These are phyloP conservation scores for Diaporthe vexans DNA, from an alignment of 2,329 filamentous ascomycete species.

Conservation along the genomic window DNA sequence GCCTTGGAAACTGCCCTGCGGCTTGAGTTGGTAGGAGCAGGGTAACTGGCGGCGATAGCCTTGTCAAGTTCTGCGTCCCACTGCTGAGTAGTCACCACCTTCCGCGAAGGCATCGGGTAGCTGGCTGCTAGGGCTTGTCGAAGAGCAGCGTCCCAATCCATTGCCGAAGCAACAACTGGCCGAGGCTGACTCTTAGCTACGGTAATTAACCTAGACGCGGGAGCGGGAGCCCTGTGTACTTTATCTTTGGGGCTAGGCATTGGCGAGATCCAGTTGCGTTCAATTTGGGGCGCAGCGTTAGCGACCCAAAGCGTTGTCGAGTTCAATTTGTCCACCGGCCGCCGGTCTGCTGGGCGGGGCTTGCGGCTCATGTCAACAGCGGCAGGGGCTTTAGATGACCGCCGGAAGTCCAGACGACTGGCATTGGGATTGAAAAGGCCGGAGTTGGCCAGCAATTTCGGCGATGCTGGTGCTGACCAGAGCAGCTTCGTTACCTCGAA, in stretches of 20 bases:
- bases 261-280: conserved; percentile 49
- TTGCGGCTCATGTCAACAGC: conserved; percentile 50
- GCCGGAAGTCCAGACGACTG: conserved; percentile 47
- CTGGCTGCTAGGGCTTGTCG: conserved; percentile 52
- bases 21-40: not conserved
- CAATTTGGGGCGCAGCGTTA: conserved; percentile 1
- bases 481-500: conserved; percentile 3
- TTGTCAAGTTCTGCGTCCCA: conserved; percentile 29
- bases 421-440: conserved; percentile 47
- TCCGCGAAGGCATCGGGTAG: conserved; percentile 46
- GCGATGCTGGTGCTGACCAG: conserved; percentile 43
- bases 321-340: conserved; percentile 47
- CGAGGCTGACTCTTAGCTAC: conserved; percentile 46
- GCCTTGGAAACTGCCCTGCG: not conserved
- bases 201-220: conserved; percentile 10
- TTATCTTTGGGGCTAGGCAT: conserved; percentile 23
- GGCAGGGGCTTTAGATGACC: conserved; percentile 50
- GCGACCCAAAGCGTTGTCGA: conserved; percentile 49
- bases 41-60: conserved; percentile 38
- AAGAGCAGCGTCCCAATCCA: conserved; percentile 56
- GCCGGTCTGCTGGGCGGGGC: conserved; percentile 45
- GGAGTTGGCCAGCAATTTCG: conserved; percentile 29
- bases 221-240: not conserved
- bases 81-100: conserved; percentile 35
- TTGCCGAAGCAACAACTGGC: conserved; percentile 8